phyloP scores from a whole-genome alignment of 257 asterid genomes.

The Ilex aquifolium region DNA sequence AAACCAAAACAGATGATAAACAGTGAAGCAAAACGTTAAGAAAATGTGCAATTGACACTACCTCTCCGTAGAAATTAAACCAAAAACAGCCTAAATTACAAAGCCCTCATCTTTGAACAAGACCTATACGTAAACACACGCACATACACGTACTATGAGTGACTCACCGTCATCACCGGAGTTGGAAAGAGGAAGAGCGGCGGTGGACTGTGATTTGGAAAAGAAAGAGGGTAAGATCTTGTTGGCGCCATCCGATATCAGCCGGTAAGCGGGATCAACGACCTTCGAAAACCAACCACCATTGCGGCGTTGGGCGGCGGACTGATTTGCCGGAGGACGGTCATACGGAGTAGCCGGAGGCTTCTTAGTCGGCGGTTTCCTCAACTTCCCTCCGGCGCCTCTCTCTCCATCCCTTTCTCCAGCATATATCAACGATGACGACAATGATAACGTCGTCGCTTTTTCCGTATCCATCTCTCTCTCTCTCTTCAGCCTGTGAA shows the following conservation, averaged over 20 bases:
- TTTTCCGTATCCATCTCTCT: conserved; percentile 15
- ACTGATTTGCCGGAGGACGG: conserved; percentile 21
- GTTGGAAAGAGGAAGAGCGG: conserved; percentile 16
- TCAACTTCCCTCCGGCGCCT: conserved; percentile 42
- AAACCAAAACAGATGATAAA: no score
- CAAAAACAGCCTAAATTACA: no score
- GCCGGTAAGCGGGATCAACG: conserved; percentile 43
- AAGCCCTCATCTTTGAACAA: background rate
- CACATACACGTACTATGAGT: background rate
- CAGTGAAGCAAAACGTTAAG: no score
- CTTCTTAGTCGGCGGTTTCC: conserved; percentile 19
- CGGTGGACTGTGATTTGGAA: conserved; percentile 11
- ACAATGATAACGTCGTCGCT: conserved; percentile 14
- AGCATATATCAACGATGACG: background rate
- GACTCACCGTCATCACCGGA: conserved; percentile 14
- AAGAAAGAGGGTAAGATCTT: conserved; percentile 29
- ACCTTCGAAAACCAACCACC: conserved; percentile 34
- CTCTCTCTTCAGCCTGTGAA: background rate
- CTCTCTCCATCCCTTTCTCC: conserved; percentile 15
- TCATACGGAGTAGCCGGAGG: conserved; percentile 31
- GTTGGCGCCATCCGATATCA: conserved; percentile 32
- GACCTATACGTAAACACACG: background rate
- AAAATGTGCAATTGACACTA: no score
- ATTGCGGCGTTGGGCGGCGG: conserved; percentile 6
- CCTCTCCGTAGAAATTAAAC: no score